Percentiles rank a stretch among this genome's conserved stretches.
Evolutionary conservation across 164 flowering plant genomes (phyloP).

Genomic region (Kingdonia uniflora): DNA sequence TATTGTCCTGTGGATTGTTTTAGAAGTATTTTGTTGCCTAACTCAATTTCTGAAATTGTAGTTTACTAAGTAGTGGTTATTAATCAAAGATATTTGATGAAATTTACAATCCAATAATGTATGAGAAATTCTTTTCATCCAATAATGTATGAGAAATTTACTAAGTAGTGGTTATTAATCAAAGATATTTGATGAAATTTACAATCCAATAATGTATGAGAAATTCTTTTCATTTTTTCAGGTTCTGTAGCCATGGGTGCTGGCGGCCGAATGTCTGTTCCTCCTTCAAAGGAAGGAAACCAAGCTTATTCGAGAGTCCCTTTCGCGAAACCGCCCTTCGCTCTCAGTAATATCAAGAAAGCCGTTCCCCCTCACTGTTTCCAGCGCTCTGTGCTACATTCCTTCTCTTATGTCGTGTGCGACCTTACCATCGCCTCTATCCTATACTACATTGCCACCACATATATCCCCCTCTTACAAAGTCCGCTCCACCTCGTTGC

Average conservation of each 20-base stretch:
- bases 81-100: neutral
- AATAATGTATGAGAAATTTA: too few relatives aligned
- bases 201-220: too few relatives aligned
- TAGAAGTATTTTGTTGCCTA: too few relatives aligned
- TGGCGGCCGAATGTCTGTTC: slow-evolving; percentile 48
- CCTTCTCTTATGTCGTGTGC: slow-evolving; percentile 53
- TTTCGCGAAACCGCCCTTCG: slow-evolving; percentile 50
- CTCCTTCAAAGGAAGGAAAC: slow-evolving; percentile 23
- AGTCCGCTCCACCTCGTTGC: slow-evolving; percentile 37
- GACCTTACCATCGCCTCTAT: slow-evolving; percentile 45
- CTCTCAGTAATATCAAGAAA: slow-evolving; percentile 56
- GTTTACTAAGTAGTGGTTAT: too few relatives aligned
- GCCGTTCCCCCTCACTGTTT: slow-evolving; percentile 86
- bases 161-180: too few relatives aligned
- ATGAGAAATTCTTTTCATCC: too few relatives aligned
- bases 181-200: neutral
- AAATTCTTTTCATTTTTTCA: neutral
- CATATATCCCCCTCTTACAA: slow-evolving; percentile 42
- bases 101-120: too few relatives aligned
- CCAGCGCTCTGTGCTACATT: slow-evolving; percentile 56
- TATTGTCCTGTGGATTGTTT: too few relatives aligned
- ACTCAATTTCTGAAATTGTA: too few relatives aligned
- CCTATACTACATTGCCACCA: slow-evolving; percentile 44
- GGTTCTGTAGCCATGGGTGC: slow-evolving; percentile 36
- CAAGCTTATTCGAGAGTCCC: slow-evolving; percentile 39